Conservation (phyloP, 2,329 filamentous ascomycete genomes). For the Chaetomium strumarium region DNA sequence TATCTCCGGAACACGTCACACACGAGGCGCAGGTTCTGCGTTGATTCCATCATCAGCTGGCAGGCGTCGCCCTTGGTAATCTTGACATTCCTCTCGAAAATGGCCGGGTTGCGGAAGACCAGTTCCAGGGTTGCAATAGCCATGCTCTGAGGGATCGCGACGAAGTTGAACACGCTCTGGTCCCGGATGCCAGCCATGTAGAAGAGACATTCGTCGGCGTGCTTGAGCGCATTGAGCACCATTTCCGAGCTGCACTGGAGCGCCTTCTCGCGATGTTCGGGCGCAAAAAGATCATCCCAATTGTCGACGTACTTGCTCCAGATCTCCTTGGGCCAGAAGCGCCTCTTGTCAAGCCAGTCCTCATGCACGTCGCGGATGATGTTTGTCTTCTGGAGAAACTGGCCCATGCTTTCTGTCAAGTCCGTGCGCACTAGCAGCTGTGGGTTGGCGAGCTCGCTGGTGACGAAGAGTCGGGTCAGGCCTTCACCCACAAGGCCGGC, state of each 20-base stretch:
- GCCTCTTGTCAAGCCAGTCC: constrained; percentile 78
- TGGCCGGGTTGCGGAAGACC: constrained; percentile 82
- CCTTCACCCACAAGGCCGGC: constrained; percentile 98
- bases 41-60: constrained; percentile 83
- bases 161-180: constrained; percentile 98
- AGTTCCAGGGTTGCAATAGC: constrained; percentile 90
- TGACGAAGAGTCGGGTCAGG: constrained; percentile 82
- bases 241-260: constrained; percentile 87
- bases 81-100: constrained; percentile 87
- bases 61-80: constrained; percentile 95
- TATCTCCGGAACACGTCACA: constrained; percentile 79
- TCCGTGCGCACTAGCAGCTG: constrained; percentile 71
- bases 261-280: constrained; percentile 69
- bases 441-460: constrained; percentile 79
- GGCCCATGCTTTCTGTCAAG: constrained; percentile 91
- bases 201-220: constrained; percentile 90
- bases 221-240: constrained; percentile 81
- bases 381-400: constrained; percentile 97
- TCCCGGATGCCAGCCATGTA: constrained; percentile 94
- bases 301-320: constrained; percentile 92
- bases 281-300: constrained; percentile 86
- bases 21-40: constrained; percentile 77
- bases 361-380: constrained; percentile 95
- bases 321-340: constrained; percentile 94
- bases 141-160: constrained; percentile 94